These are phyloP conservation scores for Narthecium ossifragum DNA, from an alignment of 106 monocot genomes.

Conservation along the genomic window DNA sequence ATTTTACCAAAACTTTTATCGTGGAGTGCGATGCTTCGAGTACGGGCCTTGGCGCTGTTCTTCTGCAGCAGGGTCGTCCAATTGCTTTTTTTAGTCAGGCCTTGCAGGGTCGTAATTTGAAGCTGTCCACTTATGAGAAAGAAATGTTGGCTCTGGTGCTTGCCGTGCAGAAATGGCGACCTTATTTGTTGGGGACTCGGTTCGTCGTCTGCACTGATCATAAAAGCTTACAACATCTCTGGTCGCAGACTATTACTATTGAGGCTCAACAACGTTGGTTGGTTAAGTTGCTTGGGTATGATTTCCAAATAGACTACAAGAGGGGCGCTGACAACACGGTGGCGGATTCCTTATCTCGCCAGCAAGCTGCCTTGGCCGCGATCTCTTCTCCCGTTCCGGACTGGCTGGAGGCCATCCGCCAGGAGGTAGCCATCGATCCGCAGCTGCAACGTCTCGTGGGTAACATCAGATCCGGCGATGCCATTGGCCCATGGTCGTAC, in stretches of 20 bases:
- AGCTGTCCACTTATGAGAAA: conserved; percentile 3
- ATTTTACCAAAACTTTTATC: background rate
- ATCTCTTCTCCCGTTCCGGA: background rate
- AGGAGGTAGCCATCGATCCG: background rate
- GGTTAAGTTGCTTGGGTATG: conserved; percentile 10
- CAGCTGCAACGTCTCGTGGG: background rate
- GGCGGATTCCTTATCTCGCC: background rate
- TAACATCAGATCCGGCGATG: background rate
- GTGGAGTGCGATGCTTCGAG: background rate
- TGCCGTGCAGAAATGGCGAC: conserved; percentile 10
- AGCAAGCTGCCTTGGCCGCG: background rate
- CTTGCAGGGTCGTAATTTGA: background rate
- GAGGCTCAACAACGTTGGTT: conserved; percentile 8
- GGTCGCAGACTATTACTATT: conserved; percentile 1
- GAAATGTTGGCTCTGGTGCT: conserved; percentile 7
- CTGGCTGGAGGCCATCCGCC: background rate
- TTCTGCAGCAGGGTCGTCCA: background rate
- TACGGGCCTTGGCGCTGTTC: background rate
- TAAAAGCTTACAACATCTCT: conserved; percentile 1
- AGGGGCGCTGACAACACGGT: background rate
- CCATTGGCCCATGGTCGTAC: background rate
- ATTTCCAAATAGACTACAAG: conserved; percentile 1
- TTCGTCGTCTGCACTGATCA: no score
- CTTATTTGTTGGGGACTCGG: conserved; percentile 8
- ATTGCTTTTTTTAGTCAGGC: background rate